Evolutionary conservation across 2,329 filamentous ascomycete species (phyloP).

Genomic region (Pyrenochaeta sp.): DNA sequence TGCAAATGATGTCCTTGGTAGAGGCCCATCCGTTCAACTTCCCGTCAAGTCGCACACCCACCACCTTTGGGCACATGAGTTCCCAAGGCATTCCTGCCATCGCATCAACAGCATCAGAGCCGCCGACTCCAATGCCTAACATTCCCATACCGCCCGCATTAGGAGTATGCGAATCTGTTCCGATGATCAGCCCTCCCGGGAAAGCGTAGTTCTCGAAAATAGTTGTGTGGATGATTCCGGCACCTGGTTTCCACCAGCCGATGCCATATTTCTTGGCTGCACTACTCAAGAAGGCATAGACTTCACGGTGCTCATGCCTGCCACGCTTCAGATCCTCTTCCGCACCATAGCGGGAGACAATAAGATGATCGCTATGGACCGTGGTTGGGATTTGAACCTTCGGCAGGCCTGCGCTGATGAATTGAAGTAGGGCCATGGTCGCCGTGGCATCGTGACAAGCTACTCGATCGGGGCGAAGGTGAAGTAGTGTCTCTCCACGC

Average conservation of each 20-base stretch:
- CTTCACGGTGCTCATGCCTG: conserved; percentile 43
- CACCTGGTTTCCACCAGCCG: conserved; percentile 31
- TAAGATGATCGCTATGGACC: conserved; percentile 52
- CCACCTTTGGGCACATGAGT: conserved; percentile 39
- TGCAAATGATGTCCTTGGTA: conserved; percentile 49
- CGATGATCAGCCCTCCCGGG: conserved; percentile 47
- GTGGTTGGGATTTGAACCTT: conserved; percentile 50
- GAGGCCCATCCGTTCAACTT: conserved; percentile 41
- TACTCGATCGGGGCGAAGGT: conserved; percentile 50
- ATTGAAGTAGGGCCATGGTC: conserved; percentile 54
- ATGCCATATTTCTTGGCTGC: conserved; percentile 52
- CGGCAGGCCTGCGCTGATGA: conserved; percentile 52
- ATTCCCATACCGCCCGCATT: conserved; percentile 49
- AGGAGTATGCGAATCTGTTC: conserved; percentile 50
- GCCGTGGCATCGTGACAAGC: conserved; percentile 55
- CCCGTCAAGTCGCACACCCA: conserved; percentile 43
- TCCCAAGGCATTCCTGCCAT: conserved; percentile 48
- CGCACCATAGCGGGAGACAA: conserved; percentile 46
- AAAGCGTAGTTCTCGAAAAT: conserved; percentile 53
- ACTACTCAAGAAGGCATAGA: conserved; percentile 50
- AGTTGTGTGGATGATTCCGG: conserved; percentile 46
- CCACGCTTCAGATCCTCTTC: conserved; percentile 38
- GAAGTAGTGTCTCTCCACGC: conserved; percentile 49
- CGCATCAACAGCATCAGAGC: conserved; percentile 36
- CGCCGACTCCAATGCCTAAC: conserved; percentile 45